phyloP scores from a whole-genome alignment of 164 flowering plant species.

The Taxillus chinensis region DNA sequence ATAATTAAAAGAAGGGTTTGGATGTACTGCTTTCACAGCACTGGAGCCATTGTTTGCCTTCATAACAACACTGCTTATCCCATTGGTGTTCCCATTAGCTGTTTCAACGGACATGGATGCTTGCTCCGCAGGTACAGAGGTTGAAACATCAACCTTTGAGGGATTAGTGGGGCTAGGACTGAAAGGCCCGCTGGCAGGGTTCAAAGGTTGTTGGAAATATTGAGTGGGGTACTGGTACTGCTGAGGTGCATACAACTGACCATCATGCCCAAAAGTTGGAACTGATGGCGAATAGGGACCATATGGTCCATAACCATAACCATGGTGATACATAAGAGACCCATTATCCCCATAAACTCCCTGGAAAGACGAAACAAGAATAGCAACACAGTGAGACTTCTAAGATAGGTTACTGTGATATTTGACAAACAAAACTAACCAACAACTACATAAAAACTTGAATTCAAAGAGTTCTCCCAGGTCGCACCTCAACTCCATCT shows the following conservation, averaged over 20 bases:
- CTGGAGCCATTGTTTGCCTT: conserved; percentile 37
- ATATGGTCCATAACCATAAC: conserved; percentile 70
- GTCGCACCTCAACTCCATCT: conserved; percentile 59
- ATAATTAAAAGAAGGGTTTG: conserved; percentile 14
- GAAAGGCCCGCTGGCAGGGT: conserved; percentile 31
- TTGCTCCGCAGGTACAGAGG: conserved; percentile 40
- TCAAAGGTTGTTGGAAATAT: conserved; percentile 41
- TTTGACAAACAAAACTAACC: no score
- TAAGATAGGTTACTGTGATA: no score
- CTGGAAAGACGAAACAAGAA: conserved; percentile 15
- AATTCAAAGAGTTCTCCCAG: conserved; percentile 23
- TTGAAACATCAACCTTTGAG: conserved; percentile 31
- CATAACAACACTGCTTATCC: conserved; percentile 24
- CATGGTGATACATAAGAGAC: conserved; percentile 51
- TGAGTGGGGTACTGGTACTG: conserved; percentile 65
- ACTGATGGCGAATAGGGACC: conserved; percentile 64
- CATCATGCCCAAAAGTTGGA: conserved; percentile 72
- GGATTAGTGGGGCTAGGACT: conserved; percentile 22
- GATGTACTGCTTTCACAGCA: conserved; percentile 27
- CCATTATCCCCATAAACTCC: conserved; percentile 65
- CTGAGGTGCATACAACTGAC: conserved; percentile 69
- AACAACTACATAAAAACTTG: no score
- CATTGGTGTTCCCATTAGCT: conserved; percentile 29
- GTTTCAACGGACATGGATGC: conserved; percentile 41
- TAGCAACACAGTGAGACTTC: no score